A percentile compares a stretch with the other conserved stretches of the same genome.
These are phyloP conservation scores for Boletus rubroflammeus DNA, from an alignment of 768 basidiomycete genomes.

Conservation along the genomic window DNA sequence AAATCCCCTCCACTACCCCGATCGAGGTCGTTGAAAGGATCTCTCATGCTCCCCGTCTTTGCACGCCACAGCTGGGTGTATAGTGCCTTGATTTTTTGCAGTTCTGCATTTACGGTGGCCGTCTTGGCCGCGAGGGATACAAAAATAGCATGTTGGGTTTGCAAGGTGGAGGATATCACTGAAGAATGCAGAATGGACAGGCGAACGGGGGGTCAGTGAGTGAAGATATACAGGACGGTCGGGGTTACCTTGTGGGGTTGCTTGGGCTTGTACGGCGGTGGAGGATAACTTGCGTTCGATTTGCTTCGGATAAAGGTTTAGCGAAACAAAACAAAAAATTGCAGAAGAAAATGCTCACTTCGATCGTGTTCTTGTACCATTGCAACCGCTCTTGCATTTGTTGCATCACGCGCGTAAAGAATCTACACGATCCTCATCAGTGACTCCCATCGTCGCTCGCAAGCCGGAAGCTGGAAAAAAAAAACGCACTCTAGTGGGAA, in stretches of 20 bases:
- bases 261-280: slow-evolving; percentile 56
- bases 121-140: slow-evolving; percentile 74
- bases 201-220: neutral
- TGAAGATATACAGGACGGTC: neutral
- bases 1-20: slow-evolving; percentile 42
- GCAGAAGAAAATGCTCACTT: slow-evolving; percentile 41
- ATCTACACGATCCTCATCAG: slow-evolving; percentile 38
- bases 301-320: slow-evolving; percentile 28
- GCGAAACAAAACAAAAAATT: neutral
- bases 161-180: slow-evolving; percentile 75
- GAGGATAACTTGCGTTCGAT: slow-evolving; percentile 80
- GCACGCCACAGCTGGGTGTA: slow-evolving; percentile 79
- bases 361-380: slow-evolving; percentile 80
- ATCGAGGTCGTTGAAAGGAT: slow-evolving; percentile 65
- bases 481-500: slow-evolving; percentile 74
- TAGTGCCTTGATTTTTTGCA: slow-evolving; percentile 70
- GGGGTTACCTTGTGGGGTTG: slow-evolving; percentile 67
- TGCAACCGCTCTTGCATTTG: slow-evolving; percentile 68
- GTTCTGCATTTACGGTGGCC: slow-evolving; percentile 66
- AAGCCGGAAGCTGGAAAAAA: neutral
- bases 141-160: slow-evolving; percentile 77
- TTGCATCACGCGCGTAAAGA: slow-evolving; percentile 66
- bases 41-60: slow-evolving; percentile 77
- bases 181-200: neutral
- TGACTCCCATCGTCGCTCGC: neutral